Conservation (phyloP, 352 stramenopile species). For the Phytophthora capsici region DNA sequence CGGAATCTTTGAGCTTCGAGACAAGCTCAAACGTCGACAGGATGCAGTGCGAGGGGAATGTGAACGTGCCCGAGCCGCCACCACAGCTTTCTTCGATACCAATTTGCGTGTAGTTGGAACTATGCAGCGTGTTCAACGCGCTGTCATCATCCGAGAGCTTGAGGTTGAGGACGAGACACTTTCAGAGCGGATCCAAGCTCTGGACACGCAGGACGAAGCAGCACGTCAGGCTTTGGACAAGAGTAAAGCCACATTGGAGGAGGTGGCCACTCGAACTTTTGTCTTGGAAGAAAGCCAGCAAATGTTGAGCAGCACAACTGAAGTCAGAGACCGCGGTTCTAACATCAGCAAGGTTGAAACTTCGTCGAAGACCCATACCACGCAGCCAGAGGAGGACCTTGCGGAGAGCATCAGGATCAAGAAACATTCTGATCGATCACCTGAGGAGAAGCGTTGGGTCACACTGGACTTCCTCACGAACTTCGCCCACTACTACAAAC, state of each 20-base stretch:
- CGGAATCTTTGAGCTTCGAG: constrained; percentile 25
- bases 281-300: constrained; percentile 44
- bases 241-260: constrained; percentile 39
- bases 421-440: constrained; percentile 46
- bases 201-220: constrained; percentile 34
- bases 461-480: constrained; percentile 66
- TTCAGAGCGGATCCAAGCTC: constrained; percentile 27
- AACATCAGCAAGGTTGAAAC: neutral
- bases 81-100: constrained; percentile 71
- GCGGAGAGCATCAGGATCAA: constrained; percentile 58
- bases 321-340: constrained; percentile 4
- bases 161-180: constrained; percentile 33
- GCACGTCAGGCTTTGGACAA: constrained; percentile 18
- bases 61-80: constrained; percentile 30
- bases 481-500: constrained; percentile 77
- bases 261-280: constrained; percentile 47
- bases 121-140: constrained; percentile 58
- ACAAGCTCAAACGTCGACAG: constrained; percentile 39
- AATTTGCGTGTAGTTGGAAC: constrained; percentile 58
- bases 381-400: constrained; percentile 16
- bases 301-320: constrained; percentile 34
- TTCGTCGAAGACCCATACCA: constrained; percentile 1
- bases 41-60: constrained; percentile 46
- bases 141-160: constrained; percentile 53
- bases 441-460: constrained; percentile 76